These are phyloP conservation scores for Apiotrichum veenhuisii DNA, from an alignment of 1,284 basidiomycete genomes.

Conservation along the genomic window DNA sequence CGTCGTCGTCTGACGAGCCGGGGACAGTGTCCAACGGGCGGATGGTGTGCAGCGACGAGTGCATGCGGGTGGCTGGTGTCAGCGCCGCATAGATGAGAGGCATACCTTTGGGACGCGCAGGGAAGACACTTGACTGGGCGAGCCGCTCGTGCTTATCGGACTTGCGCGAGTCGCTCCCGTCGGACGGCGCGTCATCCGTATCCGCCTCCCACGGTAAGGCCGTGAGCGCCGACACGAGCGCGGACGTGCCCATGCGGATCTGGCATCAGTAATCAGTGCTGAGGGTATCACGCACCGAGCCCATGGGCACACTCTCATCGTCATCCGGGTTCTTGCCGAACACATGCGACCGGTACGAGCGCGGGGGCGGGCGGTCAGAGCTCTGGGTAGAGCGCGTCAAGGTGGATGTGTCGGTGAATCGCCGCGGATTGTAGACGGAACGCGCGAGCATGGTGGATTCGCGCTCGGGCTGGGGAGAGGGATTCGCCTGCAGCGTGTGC, in stretches of 20 bases:
- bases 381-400: too few species aligned
- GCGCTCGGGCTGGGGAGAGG: too few species aligned
- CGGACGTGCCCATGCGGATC: slow-evolving; percentile 45
- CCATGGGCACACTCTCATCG: too few species aligned
- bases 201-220: slow-evolving; percentile 42
- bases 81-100: not conserved
- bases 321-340: too few species aligned
- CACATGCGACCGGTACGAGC: too few species aligned
- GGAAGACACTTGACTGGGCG: slow-evolving; percentile 17
- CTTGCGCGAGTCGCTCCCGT: slow-evolving; percentile 7
- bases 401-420: too few species aligned
- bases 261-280: slow-evolving; percentile 8
- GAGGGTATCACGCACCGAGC: too few species aligned
- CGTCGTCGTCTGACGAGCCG: not conserved
- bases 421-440: too few species aligned
- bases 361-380: too few species aligned
- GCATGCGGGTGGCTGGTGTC: slow-evolving; percentile 25
- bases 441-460: too few species aligned
- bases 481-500: too few species aligned
- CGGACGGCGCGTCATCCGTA: slow-evolving; percentile 7
- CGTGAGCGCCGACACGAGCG: slow-evolving; percentile 45
- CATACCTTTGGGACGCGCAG: slow-evolving; percentile 24
- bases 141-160: slow-evolving; percentile 7
- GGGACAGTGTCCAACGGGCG: slow-evolving; percentile 27
- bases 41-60: slow-evolving; percentile 44